Percentiles rank a stretch among this genome's conserved stretches.
Conservation (phyloP, 1,284 basidiomycete genomes). For the Tremellales sp. region DNA sequence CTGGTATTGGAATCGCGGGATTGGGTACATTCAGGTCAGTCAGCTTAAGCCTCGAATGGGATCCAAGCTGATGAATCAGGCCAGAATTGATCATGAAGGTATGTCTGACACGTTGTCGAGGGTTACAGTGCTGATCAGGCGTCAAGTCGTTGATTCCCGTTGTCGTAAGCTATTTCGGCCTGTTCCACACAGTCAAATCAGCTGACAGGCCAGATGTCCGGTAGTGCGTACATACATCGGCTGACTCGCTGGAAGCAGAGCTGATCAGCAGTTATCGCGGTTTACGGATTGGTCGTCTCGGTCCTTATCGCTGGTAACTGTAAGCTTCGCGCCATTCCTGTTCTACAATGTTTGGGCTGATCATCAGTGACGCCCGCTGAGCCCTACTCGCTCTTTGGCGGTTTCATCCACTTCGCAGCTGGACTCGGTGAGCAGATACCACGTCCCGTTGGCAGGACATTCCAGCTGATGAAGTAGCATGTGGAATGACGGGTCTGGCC, state of each 20-base stretch:
- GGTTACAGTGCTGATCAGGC: neutral
- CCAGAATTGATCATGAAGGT: slow-evolving; percentile 99
- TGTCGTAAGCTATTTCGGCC: slow-evolving; percentile 40
- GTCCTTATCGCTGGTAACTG: slow-evolving; percentile 63
- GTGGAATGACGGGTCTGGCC: slow-evolving; percentile 88
- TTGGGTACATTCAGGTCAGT: slow-evolving; percentile 73
- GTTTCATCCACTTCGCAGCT: slow-evolving; percentile 91
- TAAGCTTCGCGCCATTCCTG: slow-evolving; percentile 44
- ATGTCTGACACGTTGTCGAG: slow-evolving; percentile 25
- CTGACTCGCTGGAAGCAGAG: neutral
- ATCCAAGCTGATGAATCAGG: slow-evolving; percentile 43
- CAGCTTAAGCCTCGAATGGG: neutral
- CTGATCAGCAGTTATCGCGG: slow-evolving; percentile 49
- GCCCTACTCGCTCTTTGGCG: slow-evolving; percentile 65
- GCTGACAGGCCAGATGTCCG: slow-evolving; percentile 29
- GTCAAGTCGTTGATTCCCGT: slow-evolving; percentile 75
- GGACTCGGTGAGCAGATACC: slow-evolving; percentile 59
- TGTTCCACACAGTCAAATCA: neutral
- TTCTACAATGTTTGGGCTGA: slow-evolving; percentile 7
- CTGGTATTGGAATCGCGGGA: slow-evolving; percentile 96
- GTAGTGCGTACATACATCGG: slow-evolving; percentile 21
- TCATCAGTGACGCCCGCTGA: slow-evolving; percentile 58
- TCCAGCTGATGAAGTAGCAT: slow-evolving; percentile 50
- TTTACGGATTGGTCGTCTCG: slow-evolving; percentile 56
- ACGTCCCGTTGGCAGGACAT: neutral